Base-by-base conservation (phyloP, 805 yeast genomes). In the Barnettozyma californica region DNA sequence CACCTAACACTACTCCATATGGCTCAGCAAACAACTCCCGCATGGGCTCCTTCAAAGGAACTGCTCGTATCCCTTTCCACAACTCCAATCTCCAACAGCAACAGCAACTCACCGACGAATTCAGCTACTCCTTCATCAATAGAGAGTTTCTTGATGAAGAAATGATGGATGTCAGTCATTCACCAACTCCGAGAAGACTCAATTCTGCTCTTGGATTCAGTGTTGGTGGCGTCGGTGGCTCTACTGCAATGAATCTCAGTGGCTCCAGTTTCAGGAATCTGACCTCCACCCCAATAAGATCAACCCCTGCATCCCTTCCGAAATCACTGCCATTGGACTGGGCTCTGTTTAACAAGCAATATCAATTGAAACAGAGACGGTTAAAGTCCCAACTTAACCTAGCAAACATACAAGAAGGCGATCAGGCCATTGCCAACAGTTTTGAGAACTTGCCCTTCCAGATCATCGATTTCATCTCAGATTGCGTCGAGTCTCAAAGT, bases 391-490 rank as follows among this genome's bases (percentile, higher is more conserved):
- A 44, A 6, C 11, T 8, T 41, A 45, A 37, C 46, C 45, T 19
- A 31, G 46, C 9, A 35, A 46, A 38, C 27, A 43, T 27, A 8
- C 44, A 23, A 29, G 47, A 38, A 20, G 26, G 31, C 21, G 43
- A 16, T 42, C 51, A 27, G 41, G 43, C 25, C 9, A 45, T 45
- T 50, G 54, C 45, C 7, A 56, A 59, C 43, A 56, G 54, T 42
- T 59, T 61, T 50, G 62, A 61, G 45, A 58, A 60, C 49, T 46
- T 61, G 42, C 65, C 65, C 2, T 61, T 45, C 45, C 63, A 54
- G 25, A 57, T 61, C 21, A 60, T 61, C 18, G 61, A 59, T 42
- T 59, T 61, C 44, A 60, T 61, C 23, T 48, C 62, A 1, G 58
- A 58, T 44, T 61, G 64, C 46, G 52, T 56, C 21, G 65, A 58